Percentiles rank a stretch among this genome's conserved stretches.
Conservation (phyloP, 305 asterid species). For the Rubia balearica region DNA sequence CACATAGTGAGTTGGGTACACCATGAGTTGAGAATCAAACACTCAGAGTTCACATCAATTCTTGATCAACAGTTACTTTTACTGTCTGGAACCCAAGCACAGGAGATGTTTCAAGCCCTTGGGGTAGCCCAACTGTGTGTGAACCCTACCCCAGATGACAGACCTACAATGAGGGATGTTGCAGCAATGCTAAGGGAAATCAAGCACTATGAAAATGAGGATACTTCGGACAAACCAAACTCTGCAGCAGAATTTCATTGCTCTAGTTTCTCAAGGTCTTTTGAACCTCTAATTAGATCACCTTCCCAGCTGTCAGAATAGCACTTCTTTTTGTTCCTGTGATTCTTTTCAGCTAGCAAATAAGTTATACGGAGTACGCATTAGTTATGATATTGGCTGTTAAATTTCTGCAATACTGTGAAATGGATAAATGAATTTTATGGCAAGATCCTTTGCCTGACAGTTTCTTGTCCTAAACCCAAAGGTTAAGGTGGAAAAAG, state of each 20-base stretch:
- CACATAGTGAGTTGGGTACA: slow-evolving; percentile 56
- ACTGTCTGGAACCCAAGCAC: slow-evolving; percentile 48
- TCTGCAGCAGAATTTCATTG: slow-evolving; percentile 33
- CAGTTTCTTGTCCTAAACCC: background rate
- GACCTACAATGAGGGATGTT: slow-evolving; percentile 76
- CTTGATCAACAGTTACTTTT: slow-evolving; percentile 50
- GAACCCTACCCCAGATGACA: slow-evolving; percentile 44
- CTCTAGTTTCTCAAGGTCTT: slow-evolving; percentile 59
- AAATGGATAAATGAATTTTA: background rate
- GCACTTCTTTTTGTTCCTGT: slow-evolving; percentile 22
- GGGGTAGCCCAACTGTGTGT: slow-evolving; percentile 66
- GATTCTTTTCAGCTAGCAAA: slow-evolving; percentile 28
- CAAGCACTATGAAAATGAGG: slow-evolving; percentile 40
- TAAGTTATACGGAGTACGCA: slow-evolving; percentile 27
- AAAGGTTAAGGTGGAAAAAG: background rate
- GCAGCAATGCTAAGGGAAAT: slow-evolving; percentile 56
- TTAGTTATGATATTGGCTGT: background rate
- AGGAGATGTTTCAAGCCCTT: slow-evolving; percentile 70
- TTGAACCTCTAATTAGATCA: slow-evolving; percentile 46
- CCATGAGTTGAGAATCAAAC: slow-evolving; percentile 38
- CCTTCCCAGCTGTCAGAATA: slow-evolving; percentile 42
- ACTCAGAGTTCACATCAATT: slow-evolving; percentile 42
- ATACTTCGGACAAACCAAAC: slow-evolving; percentile 28
- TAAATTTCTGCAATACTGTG: background rate
- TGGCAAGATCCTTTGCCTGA: background rate